Percentiles rank a stretch among this genome's conserved stretches.
phyloP scores from a whole-genome alignment of 306 rosid genomes.

The Echinosophora koreensis region DNA sequence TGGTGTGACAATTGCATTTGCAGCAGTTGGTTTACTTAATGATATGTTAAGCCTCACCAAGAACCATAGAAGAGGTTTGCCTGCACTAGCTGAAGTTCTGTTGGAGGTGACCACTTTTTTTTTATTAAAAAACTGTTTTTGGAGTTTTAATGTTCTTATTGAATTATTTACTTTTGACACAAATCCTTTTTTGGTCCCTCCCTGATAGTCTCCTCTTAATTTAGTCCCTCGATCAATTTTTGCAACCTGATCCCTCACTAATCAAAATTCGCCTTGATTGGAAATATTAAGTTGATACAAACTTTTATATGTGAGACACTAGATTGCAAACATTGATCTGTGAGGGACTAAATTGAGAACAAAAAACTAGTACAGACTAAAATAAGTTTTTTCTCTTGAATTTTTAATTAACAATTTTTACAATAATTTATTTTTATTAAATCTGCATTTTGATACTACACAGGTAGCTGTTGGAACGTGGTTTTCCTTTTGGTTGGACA shows the following conservation, averaged over 20 bases:
- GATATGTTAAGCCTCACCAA: conserved; percentile 71
- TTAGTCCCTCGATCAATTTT: background rate
- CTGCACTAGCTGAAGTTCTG: conserved; percentile 59
- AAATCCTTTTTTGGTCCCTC: background rate
- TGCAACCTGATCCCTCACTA: too few relatives aligned
- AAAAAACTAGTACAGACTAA: background rate
- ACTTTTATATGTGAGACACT: background rate
- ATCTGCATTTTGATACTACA: conserved; percentile 40
- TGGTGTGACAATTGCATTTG: conserved; percentile 82
- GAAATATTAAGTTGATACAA: background rate
- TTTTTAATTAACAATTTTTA: conserved; percentile 9
- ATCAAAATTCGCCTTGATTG: background rate
- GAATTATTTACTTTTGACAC: background rate
- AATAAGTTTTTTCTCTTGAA: background rate
- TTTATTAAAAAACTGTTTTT: background rate
- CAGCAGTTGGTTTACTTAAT: conserved; percentile 81
- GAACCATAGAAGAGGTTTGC: conserved; percentile 68
- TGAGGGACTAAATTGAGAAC: conserved; percentile 19
- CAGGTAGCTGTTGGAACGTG: conserved; percentile 89
- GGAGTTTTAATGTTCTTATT: conserved; percentile 31
- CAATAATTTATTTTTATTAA: conserved; percentile 32
- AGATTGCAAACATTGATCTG: conserved; percentile 23
- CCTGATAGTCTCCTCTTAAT: background rate
- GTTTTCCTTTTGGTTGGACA: conserved; percentile 89
- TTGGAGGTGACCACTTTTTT: conserved; percentile 69